phyloP scores from a whole-genome alignment of 2,329 filamentous ascomycete species.

The Sclerotinia glacialis region DNA sequence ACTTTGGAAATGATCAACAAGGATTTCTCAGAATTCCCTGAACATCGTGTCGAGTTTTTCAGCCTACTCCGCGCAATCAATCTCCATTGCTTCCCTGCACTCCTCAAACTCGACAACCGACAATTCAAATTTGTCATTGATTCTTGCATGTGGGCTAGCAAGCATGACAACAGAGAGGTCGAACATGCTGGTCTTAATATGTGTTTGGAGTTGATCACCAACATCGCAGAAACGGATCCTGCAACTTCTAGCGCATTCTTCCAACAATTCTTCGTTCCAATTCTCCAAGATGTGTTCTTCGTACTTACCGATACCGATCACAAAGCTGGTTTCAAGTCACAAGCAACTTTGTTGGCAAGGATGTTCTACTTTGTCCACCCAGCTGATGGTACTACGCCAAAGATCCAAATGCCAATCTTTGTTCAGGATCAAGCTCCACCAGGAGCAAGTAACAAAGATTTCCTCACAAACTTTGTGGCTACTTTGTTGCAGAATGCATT shows the following conservation, averaged over 20 bases:
- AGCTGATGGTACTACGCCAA: slow-evolving; percentile 65
- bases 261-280: slow-evolving; percentile 93
- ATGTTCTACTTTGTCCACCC: slow-evolving; percentile 95
- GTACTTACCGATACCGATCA: slow-evolving; percentile 96
- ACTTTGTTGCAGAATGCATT: slow-evolving; percentile 86
- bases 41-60: slow-evolving; percentile 99
- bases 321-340: slow-evolving; percentile 98
- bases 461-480: slow-evolving; percentile 82
- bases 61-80: slow-evolving; percentile 95
- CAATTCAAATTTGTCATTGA: slow-evolving; percentile 99
- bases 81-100: slow-evolving; percentile 89
- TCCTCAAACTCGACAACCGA: slow-evolving; percentile 89
- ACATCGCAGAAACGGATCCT: slow-evolving; percentile 88
- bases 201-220: slow-evolving; percentile 96
- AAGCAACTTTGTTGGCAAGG: slow-evolving; percentile 87
- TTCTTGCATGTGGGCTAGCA: slow-evolving; percentile 99
- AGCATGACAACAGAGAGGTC: slow-evolving; percentile 98
- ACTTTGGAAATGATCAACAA: slow-evolving; percentile 99
- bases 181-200: slow-evolving; percentile 95
- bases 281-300: slow-evolving; percentile 97
- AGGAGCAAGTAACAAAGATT: slow-evolving; percentile 87
- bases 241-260: slow-evolving; percentile 92
- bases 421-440: slow-evolving; percentile 74
- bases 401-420: slow-evolving; percentile 92
- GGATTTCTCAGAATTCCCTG: slow-evolving; percentile 98